A percentile compares a stretch with the other conserved stretches of the same genome.
Conservation (phyloP, 148 eudicot species). For the Euryodendron excelsum region DNA sequence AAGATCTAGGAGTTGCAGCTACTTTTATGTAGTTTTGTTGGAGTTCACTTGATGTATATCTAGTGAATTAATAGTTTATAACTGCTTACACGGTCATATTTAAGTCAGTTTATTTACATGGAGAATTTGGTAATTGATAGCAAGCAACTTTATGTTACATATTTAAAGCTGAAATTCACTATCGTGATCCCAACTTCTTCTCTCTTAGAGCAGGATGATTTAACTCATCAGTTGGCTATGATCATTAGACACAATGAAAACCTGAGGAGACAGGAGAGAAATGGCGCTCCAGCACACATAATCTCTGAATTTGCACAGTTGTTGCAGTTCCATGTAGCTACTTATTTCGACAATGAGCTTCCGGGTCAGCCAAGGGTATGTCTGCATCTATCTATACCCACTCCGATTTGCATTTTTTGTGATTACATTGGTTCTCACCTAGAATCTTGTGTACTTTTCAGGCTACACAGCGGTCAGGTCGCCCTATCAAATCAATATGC, state of each 20-base stretch:
- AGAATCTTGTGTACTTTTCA: conserved; percentile 20
- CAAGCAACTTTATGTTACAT: neutral
- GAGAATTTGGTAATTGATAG: neutral
- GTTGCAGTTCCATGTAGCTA: conserved; percentile 95
- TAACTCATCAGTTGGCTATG: conserved; percentile 98
- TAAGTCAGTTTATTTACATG: neutral
- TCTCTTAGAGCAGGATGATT: conserved; percentile 69
- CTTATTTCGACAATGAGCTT: conserved; percentile 96
- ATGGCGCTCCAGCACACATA: conserved; percentile 99
- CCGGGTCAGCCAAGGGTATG: conserved; percentile 98
- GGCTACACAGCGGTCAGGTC: conserved; percentile 98
- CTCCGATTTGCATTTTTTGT: neutral
- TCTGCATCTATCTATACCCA: neutral
- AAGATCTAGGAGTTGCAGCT: neutral
- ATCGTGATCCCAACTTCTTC: neutral
- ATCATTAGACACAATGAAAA: conserved; percentile 93
- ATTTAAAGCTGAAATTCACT: neutral
- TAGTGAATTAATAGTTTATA: neutral
- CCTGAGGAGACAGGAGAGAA: conserved; percentile 88
- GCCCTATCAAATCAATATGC: conserved; percentile 97
- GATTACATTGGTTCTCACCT: conserved; percentile 4
- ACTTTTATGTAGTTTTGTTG: neutral
- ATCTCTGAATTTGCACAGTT: conserved; percentile 94
- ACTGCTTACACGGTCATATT: neutral
- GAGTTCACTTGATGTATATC: neutral